Conservation (phyloP, 768 basidiomycete species). For the Mycena metata region DNA sequence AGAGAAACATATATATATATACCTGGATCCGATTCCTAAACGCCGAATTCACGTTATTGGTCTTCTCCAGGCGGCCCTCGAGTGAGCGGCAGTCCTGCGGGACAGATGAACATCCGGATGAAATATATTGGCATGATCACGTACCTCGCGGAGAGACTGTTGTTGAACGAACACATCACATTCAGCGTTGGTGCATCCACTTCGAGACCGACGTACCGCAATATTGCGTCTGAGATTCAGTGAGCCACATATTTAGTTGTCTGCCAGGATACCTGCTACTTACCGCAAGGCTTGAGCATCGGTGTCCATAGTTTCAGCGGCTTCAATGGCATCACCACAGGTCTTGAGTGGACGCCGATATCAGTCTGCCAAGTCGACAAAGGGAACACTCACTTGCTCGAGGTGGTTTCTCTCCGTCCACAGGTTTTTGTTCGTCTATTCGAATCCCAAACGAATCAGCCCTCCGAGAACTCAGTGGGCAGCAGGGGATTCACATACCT, state of each 20-base stretch:
- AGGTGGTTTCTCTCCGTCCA: not conserved
- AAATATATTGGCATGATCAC: not conserved
- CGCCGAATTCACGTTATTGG: not conserved
- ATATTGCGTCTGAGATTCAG: too few relatives aligned
- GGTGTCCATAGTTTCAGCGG: not conserved
- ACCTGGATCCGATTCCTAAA: not conserved
- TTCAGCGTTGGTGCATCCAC: too few relatives aligned
- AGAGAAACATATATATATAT: too few relatives aligned
- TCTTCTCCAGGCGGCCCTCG: not conserved
- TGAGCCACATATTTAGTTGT: too few relatives aligned
- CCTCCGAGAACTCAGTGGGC: too few relatives aligned
- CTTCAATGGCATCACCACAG: not conserved
- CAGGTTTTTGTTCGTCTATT: not conserved
- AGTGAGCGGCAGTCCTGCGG: not conserved
- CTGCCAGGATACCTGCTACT: not conserved
- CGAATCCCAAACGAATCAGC: not conserved
- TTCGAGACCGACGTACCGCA: too few relatives aligned
- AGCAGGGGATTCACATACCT: not conserved
- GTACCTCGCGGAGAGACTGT: not conserved
- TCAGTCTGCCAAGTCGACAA: too few relatives aligned
- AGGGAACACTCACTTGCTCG: not conserved
- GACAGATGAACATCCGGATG: not conserved
- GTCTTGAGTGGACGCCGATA: not conserved
- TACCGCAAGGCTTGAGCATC: not conserved
- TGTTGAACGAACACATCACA: too few relatives aligned